Conservation (phyloP, 2,329 filamentous ascomycete species). For the Colletotrichum aenigma region DNA sequence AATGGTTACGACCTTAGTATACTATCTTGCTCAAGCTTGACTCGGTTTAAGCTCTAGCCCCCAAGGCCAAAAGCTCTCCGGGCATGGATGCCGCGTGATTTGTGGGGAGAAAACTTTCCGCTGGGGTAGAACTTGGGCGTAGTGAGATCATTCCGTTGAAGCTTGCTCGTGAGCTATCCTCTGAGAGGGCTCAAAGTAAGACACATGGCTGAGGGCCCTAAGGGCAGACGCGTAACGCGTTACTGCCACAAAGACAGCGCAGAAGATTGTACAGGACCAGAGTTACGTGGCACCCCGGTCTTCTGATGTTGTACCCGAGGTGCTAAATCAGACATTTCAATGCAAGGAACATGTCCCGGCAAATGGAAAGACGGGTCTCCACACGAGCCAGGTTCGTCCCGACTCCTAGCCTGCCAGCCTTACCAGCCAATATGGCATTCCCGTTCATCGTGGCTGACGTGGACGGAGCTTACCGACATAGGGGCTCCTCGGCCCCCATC, state of each 20-base stretch:
- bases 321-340: background rate
- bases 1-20: background rate
- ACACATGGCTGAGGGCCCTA: background rate
- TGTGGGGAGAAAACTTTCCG: background rate
- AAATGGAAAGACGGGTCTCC: background rate
- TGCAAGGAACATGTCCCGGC: background rate
- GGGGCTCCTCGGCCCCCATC: background rate
- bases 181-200: background rate
- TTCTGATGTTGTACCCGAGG: background rate
- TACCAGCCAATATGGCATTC: background rate
- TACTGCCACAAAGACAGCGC: background rate
- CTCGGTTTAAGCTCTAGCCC: background rate
- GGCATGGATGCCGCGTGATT: background rate
- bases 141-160: background rate
- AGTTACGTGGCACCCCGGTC: background rate
- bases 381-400: background rate
- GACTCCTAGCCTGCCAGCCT: background rate
- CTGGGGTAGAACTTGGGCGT: background rate
- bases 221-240: background rate
- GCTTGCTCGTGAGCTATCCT: background rate
- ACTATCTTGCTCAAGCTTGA: background rate
- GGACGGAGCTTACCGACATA: background rate
- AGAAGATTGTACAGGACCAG: background rate
- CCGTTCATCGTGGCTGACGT: background rate
- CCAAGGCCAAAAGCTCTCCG: background rate